Percentiles rank a stretch among this genome's conserved stretches.
Evolutionary conservation across 169 alveolate species (phyloP).

Genomic region (Amoebophrya sp.): DNA sequence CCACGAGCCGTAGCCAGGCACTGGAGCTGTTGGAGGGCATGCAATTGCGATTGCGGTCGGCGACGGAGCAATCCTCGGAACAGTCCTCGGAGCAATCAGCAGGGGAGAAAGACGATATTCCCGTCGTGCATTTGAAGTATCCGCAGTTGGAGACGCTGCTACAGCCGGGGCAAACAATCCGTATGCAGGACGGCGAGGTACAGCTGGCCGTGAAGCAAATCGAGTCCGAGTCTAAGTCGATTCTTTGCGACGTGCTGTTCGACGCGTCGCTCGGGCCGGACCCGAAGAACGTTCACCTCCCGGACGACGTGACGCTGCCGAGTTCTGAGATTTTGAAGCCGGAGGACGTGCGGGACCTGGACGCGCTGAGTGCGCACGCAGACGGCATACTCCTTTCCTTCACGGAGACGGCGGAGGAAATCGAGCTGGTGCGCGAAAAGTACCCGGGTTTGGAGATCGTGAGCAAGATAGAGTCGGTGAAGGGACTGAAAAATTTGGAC

Average conservation of each 20-base stretch:
- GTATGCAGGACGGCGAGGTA: neutral
- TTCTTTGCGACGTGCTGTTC: neutral
- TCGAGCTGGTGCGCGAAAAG: neutral
- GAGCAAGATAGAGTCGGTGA: conserved; percentile 90
- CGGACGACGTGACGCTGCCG: neutral
- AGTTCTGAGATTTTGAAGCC: neutral
- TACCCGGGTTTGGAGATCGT: conserved; percentile 50
- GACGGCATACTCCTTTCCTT: neutral
- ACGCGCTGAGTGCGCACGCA: neutral
- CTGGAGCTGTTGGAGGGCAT: neutral
- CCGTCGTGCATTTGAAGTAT: neutral
- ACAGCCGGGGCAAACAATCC: neutral
- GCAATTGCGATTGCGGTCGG: too few relatives aligned
- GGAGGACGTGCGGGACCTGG: neutral
- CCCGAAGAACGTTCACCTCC: neutral
- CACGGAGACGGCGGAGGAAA: neutral
- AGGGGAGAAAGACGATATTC: too few relatives aligned
- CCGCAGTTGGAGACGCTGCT: neutral
- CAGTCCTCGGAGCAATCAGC: too few relatives aligned
- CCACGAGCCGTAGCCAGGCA: neutral
- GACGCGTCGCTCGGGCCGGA: neutral
- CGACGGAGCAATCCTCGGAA: too few relatives aligned
- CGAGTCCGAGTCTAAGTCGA: neutral
- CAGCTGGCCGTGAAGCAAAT: neutral
- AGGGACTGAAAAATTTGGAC: conserved; percentile 84